Conservation (phyloP, 495 filamentous ascomycete genomes). For the Penicillium fimorum region DNA sequence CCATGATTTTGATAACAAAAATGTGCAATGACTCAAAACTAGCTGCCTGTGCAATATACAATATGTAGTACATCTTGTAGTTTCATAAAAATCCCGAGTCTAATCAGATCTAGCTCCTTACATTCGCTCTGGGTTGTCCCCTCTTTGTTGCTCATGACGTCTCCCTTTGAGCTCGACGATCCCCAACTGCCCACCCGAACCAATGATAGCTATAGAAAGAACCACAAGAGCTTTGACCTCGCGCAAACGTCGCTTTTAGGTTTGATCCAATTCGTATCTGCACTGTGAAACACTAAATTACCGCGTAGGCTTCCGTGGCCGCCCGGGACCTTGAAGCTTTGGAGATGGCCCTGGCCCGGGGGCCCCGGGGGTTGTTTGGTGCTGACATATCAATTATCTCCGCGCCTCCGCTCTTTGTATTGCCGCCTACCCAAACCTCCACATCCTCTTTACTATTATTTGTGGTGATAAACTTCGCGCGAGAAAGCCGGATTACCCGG, state of each 20-base stretch:
- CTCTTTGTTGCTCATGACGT: slow-evolving; percentile 26
- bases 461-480: slow-evolving; percentile 4
- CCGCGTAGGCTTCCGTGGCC: slow-evolving; percentile 9
- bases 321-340: slow-evolving; percentile 11
- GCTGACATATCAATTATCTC: slow-evolving; percentile 32
- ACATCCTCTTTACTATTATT: slow-evolving; percentile 10
- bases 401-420: slow-evolving; percentile 13
- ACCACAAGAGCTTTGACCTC: slow-evolving; percentile 17
- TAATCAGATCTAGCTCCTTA: slow-evolving; percentile 13
- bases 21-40: not conserved
- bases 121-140: slow-evolving; percentile 19
- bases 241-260: slow-evolving; percentile 2
- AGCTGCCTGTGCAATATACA: not conserved
- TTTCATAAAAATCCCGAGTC: not conserved
- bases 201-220: slow-evolving; percentile 14
- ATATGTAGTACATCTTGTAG: not conserved
- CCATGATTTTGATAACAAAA: not conserved
- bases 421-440: slow-evolving; percentile 16
- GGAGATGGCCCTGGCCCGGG: not conserved
- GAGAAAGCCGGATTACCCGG: not conserved
- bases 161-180: slow-evolving; percentile 11
- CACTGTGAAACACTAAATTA: slow-evolving; percentile 1
- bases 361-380: slow-evolving; percentile 4
- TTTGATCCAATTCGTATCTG: slow-evolving; percentile 7
- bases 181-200: slow-evolving; percentile 6